A percentile compares a stretch with the other conserved stretches of the same genome.
Evolutionary conservation across 805 yeast species (phyloP).

Genomic region (Candida peoriensis): DNA sequence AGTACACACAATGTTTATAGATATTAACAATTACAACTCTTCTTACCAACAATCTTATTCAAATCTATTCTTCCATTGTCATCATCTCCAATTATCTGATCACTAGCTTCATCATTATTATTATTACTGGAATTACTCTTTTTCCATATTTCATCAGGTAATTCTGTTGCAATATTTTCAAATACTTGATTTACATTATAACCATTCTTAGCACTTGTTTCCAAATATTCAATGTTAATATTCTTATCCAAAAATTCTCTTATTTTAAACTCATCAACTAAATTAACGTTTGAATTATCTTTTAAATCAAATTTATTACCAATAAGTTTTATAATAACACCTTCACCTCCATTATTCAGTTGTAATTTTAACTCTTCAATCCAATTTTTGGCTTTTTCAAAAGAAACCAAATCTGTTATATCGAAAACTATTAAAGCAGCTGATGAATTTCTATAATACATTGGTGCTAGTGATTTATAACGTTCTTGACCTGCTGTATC

Average conservation of each 20-base stretch:
- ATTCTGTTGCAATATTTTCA: slow-evolving; percentile 38
- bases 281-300: slow-evolving; percentile 12
- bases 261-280: slow-evolving; percentile 18
- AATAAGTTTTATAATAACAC: slow-evolving; percentile 75
- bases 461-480: slow-evolving; percentile 71
- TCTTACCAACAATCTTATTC: slow-evolving; percentile 17
- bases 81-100: slow-evolving; percentile 7
- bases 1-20: slow-evolving; percentile 4
- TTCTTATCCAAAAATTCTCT: slow-evolving; percentile 15
- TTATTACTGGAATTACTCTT: no score
- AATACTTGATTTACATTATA: slow-evolving; percentile 47
- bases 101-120: slow-evolving; percentile 6
- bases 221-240: slow-evolving; percentile 26
- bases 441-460: slow-evolving; percentile 78
- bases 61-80: slow-evolving; percentile 25
- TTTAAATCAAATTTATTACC: slow-evolving; percentile 79
- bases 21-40: slow-evolving; percentile 6
- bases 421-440: slow-evolving; percentile 89
- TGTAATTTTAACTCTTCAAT: slow-evolving; percentile 50
- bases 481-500: slow-evolving; percentile 87
- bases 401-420: slow-evolving; percentile 62
- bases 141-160: slow-evolving; percentile 32
- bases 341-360: slow-evolving; percentile 53
- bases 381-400: slow-evolving; percentile 83
- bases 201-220: slow-evolving; percentile 56